phyloP scores from a whole-genome alignment of 2,329 filamentous ascomycete genomes.

The Colletotrichum sp. region DNA sequence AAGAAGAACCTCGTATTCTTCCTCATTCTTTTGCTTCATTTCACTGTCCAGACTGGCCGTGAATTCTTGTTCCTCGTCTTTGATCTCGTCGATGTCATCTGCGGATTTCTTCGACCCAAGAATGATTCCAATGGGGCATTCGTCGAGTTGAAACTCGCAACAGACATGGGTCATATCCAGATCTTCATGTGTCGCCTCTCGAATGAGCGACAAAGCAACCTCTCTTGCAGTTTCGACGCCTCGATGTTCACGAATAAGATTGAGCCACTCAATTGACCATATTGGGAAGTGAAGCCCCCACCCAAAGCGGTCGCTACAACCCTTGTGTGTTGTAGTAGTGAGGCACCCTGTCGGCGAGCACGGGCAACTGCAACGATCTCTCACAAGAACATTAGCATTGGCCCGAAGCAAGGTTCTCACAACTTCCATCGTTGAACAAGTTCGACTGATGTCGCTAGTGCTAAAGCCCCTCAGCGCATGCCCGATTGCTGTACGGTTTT shows the following conservation, averaged over 20 bases:
- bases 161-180: conserved; percentile 2
- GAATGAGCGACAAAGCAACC: neutral
- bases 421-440: neutral
- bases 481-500: neutral
- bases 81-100: neutral
- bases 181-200: neutral
- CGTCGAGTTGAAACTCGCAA: neutral
- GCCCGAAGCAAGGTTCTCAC: neutral
- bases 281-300: neutral
- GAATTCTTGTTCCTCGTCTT: neutral
- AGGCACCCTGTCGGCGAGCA: neutral
- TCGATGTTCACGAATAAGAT: fast-evolving
- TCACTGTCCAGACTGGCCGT: neutral
- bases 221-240: neutral
- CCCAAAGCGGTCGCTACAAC: fast-evolving
- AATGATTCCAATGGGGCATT: neutral
- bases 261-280: neutral
- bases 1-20: fast-evolving
- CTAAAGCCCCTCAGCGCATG: neutral
- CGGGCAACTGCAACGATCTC: neutral
- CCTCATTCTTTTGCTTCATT: fast-evolving
- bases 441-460: fast-evolving
- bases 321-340: neutral
- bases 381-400: neutral
- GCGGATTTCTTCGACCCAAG: fast-evolving